Base-by-base conservation (phyloP, 257 asterid species). In the Verbascum thapsus region DNA sequence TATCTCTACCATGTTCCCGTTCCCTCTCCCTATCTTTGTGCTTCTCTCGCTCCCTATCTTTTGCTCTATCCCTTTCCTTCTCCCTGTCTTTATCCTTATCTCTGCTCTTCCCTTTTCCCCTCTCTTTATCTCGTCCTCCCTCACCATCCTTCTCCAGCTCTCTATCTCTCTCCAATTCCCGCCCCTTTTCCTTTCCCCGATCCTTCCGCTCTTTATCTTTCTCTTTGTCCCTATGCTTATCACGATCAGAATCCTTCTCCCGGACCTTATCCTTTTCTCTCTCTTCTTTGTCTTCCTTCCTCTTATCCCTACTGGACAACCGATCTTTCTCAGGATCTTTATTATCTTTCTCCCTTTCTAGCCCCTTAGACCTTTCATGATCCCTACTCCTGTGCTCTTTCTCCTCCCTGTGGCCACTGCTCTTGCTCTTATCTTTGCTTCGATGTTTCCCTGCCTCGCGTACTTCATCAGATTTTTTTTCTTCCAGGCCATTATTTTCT, bases 241-340 rank as follows among this genome's bases (percentile, higher is more conserved):
- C 95, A 44, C 83, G 77, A 60, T 80, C 90, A 63, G 52, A 20
- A 59, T 81, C 96, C 74, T 77, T 84, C 64, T 80, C 96, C 34
- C 83, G 55, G 12, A 44, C 70, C 73, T 66, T 82, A 53, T 78
- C 95, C 67, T 70, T 90, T 42, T 76, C 92, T 61, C 63, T 71
- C 43, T 80, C 90, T 54, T 83, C 87, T 52, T 72, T 85, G 55
- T 90, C 94, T 55, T 80, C 97, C 76, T 78, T 86, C 81, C 82
- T 83, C 80, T 78, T 77, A 64, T 81, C 95, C 74, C 85, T 78
- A 67, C 76, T 60, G 4, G 82, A 77, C 11, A 45, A 52, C 35
- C 78, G 58, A 55, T 76, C 83, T 66, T 77, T 81, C 64, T 78
- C 88, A 34, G 67, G 60, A 55, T 73, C 84, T 73, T 77, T 87